Percentiles rank a stretch among this genome's conserved stretches.
phyloP scores from a whole-genome alignment of 371 early-diverging fungal genomes.

The Mucor racemosus region DNA sequence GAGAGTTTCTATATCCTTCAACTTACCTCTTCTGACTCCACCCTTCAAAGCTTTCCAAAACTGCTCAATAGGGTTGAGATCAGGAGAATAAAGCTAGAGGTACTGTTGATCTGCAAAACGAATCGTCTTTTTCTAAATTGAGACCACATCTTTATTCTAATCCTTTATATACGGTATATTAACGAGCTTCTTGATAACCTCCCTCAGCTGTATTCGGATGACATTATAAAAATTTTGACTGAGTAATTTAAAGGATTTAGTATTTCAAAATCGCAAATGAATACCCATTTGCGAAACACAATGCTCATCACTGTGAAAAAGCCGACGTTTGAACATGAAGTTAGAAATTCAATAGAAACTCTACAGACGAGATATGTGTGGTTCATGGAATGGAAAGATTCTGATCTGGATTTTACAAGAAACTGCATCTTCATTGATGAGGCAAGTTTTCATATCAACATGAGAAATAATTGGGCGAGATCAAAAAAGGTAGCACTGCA shows the following conservation, averaged over 20 bases:
- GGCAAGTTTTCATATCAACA: slow-evolving; percentile 19
- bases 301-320: slow-evolving; percentile 23
- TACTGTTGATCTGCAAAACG: too few species aligned
- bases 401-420: slow-evolving; percentile 11
- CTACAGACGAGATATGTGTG: slow-evolving; percentile 12
- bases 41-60: too few species aligned
- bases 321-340: slow-evolving; percentile 17
- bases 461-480: too few species aligned
- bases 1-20: too few species aligned
- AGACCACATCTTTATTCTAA: too few species aligned
- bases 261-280: slow-evolving; percentile 20
- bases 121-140: too few species aligned
- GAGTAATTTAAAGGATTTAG: slow-evolving; percentile 17
- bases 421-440: slow-evolving; percentile 19
- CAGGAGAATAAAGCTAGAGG: too few species aligned
- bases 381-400: slow-evolving; percentile 18
- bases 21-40: too few species aligned
- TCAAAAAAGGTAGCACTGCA: too few species aligned
- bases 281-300: slow-evolving; percentile 19
- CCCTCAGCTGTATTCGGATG: slow-evolving; percentile 18
- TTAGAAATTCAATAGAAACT: slow-evolving; percentile 15
- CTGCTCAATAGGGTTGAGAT: too few species aligned
- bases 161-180: too few species aligned
- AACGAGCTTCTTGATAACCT: slow-evolving; percentile 17
- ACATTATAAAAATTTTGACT: slow-evolving; percentile 23